phyloP scores from a whole-genome alignment of 306 rosid species.

The Cicer yamashitae region DNA sequence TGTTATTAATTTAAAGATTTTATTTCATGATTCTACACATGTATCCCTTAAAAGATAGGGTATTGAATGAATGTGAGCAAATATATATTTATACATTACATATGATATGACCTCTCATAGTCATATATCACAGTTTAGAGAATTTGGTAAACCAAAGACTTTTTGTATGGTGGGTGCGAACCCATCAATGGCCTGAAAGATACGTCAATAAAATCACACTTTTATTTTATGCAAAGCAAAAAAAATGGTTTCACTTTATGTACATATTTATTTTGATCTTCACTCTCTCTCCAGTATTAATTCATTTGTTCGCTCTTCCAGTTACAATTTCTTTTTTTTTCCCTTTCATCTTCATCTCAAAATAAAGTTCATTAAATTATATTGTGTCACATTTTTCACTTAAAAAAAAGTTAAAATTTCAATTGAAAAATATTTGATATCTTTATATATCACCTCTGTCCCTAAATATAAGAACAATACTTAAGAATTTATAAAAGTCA shows the following conservation, averaged over 20 bases:
- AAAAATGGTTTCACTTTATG: background rate
- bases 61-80: background rate
- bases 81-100: background rate
- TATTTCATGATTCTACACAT: too few relatives aligned
- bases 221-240: conserved; percentile 20
- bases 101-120: background rate
- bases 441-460: too few relatives aligned
- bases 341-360: too few relatives aligned
- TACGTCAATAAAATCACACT: background rate
- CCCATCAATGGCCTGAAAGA: conserved; percentile 35
- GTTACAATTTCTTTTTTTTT: too few relatives aligned
- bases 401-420: too few relatives aligned
- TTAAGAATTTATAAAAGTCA: too few relatives aligned
- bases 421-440: too few relatives aligned
- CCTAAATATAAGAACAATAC: too few relatives aligned
- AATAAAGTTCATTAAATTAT: too few relatives aligned
- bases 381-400: too few relatives aligned
- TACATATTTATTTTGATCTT: background rate
- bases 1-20: too few relatives aligned
- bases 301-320: background rate
- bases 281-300: too few relatives aligned
- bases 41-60: conserved; percentile 3
- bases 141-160: conserved; percentile 46
- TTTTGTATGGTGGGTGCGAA: conserved; percentile 39
- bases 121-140: background rate